Conservation (phyloP, 2,329 filamentous ascomycete genomes). For the Penicillium sp. region DNA sequence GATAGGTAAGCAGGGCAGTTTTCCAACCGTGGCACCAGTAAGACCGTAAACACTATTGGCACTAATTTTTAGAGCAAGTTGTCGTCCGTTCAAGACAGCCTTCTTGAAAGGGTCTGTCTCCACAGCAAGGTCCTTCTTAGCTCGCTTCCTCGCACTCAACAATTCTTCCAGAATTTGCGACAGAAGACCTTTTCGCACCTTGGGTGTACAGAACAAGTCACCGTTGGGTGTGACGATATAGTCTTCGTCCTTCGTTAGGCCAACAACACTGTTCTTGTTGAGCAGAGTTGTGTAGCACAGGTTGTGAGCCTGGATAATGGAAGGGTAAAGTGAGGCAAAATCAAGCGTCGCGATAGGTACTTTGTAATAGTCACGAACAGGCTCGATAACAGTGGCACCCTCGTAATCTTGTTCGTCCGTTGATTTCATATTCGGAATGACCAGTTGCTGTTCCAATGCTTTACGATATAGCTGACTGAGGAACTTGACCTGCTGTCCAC, state of each 20-base stretch:
- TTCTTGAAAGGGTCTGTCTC: slow-evolving; percentile 98
- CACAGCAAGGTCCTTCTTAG: slow-evolving; percentile 84
- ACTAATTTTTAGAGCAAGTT: slow-evolving; percentile 92
- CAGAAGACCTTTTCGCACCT: slow-evolving; percentile 87
- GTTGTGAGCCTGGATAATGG: slow-evolving; percentile 98
- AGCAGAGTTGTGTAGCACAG: slow-evolving; percentile 95
- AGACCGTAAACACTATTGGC: slow-evolving; percentile 98
- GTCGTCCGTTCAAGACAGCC: slow-evolving; percentile 95
- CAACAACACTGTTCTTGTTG: slow-evolving; percentile 77
- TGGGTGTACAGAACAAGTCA: slow-evolving; percentile 87
- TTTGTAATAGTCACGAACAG: slow-evolving; percentile 89
- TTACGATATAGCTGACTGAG: slow-evolving; percentile 97
- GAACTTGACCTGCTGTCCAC: slow-evolving; percentile 97
- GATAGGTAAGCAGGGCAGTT: slow-evolving; percentile 91
- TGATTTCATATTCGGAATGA: slow-evolving; percentile 83
- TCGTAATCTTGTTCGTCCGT: slow-evolving; percentile 90
- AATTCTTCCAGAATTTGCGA: slow-evolving; percentile 96
- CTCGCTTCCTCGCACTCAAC: slow-evolving; percentile 87
- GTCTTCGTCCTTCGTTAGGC: slow-evolving; percentile 84
- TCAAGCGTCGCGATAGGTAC: slow-evolving; percentile 95
- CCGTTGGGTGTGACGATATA: slow-evolving; percentile 96
- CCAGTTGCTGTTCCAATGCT: slow-evolving; percentile 87
- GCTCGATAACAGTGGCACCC: slow-evolving; percentile 97
- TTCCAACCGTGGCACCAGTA: slow-evolving; percentile 94
- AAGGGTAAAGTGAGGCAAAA: slow-evolving; percentile 98